Evolutionary conservation across 345 rosid species (phyloP), one percentile per base, ranked within the genome.

Genomic region (Lepidium aucheri): DNA sequence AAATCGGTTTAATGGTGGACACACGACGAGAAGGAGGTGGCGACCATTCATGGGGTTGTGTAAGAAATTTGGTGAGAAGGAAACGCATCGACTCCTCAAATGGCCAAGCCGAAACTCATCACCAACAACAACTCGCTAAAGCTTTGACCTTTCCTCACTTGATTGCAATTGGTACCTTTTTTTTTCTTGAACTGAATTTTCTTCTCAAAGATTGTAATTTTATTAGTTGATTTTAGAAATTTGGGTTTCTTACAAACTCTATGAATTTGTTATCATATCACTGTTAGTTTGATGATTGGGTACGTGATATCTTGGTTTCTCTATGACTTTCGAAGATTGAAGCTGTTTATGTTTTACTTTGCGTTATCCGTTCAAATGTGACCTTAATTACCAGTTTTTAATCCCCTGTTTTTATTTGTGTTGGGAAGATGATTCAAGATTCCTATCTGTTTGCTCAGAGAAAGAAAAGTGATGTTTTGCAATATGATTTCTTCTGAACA

Each of bases 41-140:
- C 12, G 78, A 72, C 10, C 62, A 59, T 72, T 70, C 77, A 42
- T 82, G 85, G 85, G 69, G 78, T 63, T 63, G 60, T 11, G 34
- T 79, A 34, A 83, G 76, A 71, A 69, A 77, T 45, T 65, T 91
- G 55, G 67, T 78, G 20, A 78, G 97, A 79, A 82, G 93, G 76
- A 91, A 91, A 69, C 91, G 80, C 61, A 85, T 91, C 32, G 93
- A 91, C 79, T 88, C 93, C 52, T 80, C 77, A 58, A 74, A 76
- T 79, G 38, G 53, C 9, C 60, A 24, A 69, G 18, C 78, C 35
- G 52, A 66, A 8, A 56, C 52, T 14, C 83, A 72, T 44, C 63
- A 43, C 28, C 72, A 47, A 43, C 85, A 75, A 17, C 84, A 85
- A 33, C 79, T 91, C 76, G 96, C 96, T 12, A 88, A 82, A 83